Evolutionary conservation across 2,329 filamentous ascomycete genomes (phyloP).

Genomic region (Diplocarpon rosae): DNA sequence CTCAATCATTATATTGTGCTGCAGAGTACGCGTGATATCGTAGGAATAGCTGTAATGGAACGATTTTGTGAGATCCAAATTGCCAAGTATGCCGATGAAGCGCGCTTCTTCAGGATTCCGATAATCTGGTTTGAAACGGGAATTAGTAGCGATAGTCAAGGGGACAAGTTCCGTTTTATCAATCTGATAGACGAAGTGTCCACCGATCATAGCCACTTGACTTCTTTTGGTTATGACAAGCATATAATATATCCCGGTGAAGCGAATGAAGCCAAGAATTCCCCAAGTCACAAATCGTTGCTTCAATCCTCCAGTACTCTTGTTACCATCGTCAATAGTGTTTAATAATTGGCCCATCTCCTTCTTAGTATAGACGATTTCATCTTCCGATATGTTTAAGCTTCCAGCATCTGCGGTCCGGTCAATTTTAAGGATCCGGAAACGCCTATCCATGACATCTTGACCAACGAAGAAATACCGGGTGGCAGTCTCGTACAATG

Average conservation of each 20-base stretch:
- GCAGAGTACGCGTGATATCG: conserved; percentile 83
- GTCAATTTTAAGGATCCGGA: conserved; percentile 90
- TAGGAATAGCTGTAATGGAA: conserved; percentile 99
- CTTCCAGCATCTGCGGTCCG: conserved; percentile 71
- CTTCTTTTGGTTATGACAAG: conserved; percentile 90
- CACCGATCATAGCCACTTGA: conserved; percentile 90
- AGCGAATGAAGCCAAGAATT: conserved; percentile 85
- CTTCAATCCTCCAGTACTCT: conserved; percentile 77
- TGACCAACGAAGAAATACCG: conserved; percentile 91
- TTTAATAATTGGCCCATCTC: conserved; percentile 91
- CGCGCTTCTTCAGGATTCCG: conserved; percentile 78
- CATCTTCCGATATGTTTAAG: conserved; percentile 81
- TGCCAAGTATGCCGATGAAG: conserved; percentile 80
- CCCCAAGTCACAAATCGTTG: conserved; percentile 89
- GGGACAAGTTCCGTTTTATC: conserved; percentile 89
- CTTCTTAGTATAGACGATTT: conserved; percentile 82
- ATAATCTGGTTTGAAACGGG: conserved; percentile 64
- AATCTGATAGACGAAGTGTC: conserved; percentile 91
- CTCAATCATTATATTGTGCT: conserved; percentile 82
- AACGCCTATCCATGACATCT: conserved; percentile 79
- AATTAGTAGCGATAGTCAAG: conserved; percentile 57
- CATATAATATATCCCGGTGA: conserved; percentile 97
- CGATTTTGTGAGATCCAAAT: conserved; percentile 77
- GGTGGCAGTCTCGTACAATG: conserved; percentile 89
- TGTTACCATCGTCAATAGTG: conserved; percentile 92